Base-by-base conservation (phyloP, 306 rosid genomes). In the Boehmeria nivea region DNA sequence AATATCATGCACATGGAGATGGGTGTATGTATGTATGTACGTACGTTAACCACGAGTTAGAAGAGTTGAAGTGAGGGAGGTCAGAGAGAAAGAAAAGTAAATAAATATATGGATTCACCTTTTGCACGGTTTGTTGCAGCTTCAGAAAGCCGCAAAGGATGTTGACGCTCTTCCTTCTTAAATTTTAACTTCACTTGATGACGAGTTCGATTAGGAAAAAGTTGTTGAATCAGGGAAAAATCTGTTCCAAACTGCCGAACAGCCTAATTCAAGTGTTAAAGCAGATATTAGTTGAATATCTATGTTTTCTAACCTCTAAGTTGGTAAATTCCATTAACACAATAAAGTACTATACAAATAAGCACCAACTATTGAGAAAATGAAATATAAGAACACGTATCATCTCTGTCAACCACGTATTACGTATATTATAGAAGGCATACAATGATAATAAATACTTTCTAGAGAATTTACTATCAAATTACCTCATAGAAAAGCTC, bases 401-500 rank as follows among this genome's bases (percentile, higher is more conserved):
- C 27, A 20, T 50, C 23, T 36, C 16, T 2, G 4, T 21, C 46
- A 61, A 48, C 13, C 12, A 21, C n/a, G 18, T 34, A 49, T 6
- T n/a, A n/a, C n/a, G n/a, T n/a, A n/a, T n/a, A n/a, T n/a, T n/a
- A n/a, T n/a, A n/a, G n/a, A n/a, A n/a, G n/a, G n/a, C 46, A 11
- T 31, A 24, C 13, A 16, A 18, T 63, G 27, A 4, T 27, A 60
- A 25, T 12, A 28, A 26, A 27, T 13, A 59, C 8, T 14, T 17
- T 26, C 27, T 3, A 33, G 2, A 31, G 21, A 66, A 19, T 6
- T 16, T 59, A 25, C 40, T 33, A 65, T 57, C 11, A 21, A 36
- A 60, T 62, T 75, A 84, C 95, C 96, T 73, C 81, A 64, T 81
- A 87, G 61, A 91, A 87, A 72, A 72, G 75, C 68, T 80, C 80